Percentiles rank a stretch among this genome's conserved stretches.
Evolutionary conservation across 306 rosid genomes (phyloP).

Genomic region (Lathyrus oleraceus): DNA sequence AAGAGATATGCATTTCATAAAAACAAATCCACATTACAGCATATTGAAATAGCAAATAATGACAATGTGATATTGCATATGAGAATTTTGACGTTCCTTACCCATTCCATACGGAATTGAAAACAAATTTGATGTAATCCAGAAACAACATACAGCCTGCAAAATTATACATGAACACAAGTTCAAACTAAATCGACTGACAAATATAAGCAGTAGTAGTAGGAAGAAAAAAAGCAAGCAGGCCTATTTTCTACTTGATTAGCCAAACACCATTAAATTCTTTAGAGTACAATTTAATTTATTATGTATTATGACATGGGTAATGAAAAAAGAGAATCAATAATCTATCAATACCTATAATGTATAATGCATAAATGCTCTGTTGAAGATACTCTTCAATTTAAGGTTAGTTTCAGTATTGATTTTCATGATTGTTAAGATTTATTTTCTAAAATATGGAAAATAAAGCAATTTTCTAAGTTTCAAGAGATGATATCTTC

Average conservation of each 20-base stretch:
- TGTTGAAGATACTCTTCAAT: not conserved
- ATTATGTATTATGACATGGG: not conserved
- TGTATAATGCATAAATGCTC: not conserved
- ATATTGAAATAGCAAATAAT: not conserved
- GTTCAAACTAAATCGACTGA: constrained; percentile 27
- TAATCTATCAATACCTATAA: not conserved
- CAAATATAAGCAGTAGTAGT: constrained; percentile 14
- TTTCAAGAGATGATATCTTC: not conserved
- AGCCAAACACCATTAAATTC: constrained; percentile 12
- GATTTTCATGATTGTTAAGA: not conserved
- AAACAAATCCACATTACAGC: constrained; percentile 1
- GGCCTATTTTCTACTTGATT: not conserved
- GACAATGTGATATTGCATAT: constrained; percentile 26
- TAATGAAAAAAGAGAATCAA: constrained; percentile 6
- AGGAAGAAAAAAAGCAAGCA: constrained; percentile 14
- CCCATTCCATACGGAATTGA: constrained; percentile 74
- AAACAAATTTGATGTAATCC: constrained; percentile 84
- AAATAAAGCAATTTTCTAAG: not conserved
- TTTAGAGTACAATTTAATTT: not conserved
- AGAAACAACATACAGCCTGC: constrained; percentile 98
- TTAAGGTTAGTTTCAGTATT: not conserved
- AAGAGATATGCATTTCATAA: constrained; percentile 19
- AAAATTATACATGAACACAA: constrained; percentile 23
- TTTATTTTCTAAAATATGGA: not conserved
- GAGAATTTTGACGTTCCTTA: constrained; percentile 47